Percentiles rank a stretch among this genome's conserved stretches.
These are phyloP conservation scores for Pezicula radicicola DNA, from an alignment of 2,329 filamentous ascomycete genomes.

Conservation along the genomic window DNA sequence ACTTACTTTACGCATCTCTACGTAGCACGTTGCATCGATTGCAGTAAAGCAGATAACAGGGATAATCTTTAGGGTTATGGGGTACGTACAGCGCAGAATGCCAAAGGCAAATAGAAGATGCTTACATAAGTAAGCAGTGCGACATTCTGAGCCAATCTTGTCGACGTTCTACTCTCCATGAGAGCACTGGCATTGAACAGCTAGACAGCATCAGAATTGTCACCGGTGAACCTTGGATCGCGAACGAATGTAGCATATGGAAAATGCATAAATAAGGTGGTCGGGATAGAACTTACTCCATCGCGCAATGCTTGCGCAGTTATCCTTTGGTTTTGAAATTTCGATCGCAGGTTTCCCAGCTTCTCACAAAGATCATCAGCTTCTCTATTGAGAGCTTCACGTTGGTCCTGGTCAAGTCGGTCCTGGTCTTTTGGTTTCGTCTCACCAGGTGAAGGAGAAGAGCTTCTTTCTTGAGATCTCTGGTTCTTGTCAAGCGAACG, in stretches of 20 bases:
- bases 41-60: background rate
- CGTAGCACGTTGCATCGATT: too few relatives aligned
- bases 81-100: constrained; percentile 28
- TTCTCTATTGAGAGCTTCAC: too few relatives aligned
- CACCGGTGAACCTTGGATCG: too few relatives aligned
- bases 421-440: too few relatives aligned
- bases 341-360: background rate
- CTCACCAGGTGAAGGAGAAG: too few relatives aligned
- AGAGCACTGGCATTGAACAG: constrained; percentile 26
- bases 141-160: constrained; percentile 31
- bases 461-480: too few relatives aligned
- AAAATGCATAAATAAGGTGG: background rate
- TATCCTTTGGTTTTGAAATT: background rate
- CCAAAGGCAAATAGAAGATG: constrained; percentile 36
- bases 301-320: constrained; percentile 5
- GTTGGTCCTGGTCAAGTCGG: too few relatives aligned
- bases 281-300: constrained; percentile 5
- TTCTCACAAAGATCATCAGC: too few relatives aligned
- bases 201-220: constrained; percentile 4
- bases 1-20: too few relatives aligned
- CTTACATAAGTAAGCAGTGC: constrained; percentile 36
- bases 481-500: too few relatives aligned
- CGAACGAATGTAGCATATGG: too few relatives aligned
- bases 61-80: background rate
- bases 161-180: constrained; percentile 27